Evolutionary conservation across 305 asterid genomes (phyloP), one percentile per base, ranked within the genome.

Genomic region (Fraxinus baroniana): DNA sequence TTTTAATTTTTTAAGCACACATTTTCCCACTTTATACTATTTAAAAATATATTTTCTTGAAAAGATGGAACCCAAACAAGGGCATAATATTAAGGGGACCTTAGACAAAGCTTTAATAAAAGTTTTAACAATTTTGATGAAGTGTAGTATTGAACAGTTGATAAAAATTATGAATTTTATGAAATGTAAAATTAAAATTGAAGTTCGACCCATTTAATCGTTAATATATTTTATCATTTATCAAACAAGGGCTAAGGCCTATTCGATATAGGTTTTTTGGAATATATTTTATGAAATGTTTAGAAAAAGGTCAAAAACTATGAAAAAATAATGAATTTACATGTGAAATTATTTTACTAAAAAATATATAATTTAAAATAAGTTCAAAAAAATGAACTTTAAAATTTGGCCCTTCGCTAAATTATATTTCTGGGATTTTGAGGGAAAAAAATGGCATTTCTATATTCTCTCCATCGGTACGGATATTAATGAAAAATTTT

Each of bases 401-500:
- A 55, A 52, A 55, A 52, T 17, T 52, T 3, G 18, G n/a, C 18
- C 57, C 57, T 46, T 46, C 5, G 1, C 57, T 15, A 49, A 49
- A 15, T 49, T 77, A 77, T 37, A 33, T 79, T 87, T 87, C 84
- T 81, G 86, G 86, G 87, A 64, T 83, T 88, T 87, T 86, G 76
- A 84, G 74, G 79, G 79, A 80, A 87, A 81, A 49, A 49, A 90
- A 86, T 79, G 86, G 85, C 87, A 87, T 89, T 88, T 88, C 92
- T 90, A 88, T 94, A 93, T 91, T 92, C 92, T 87, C 60, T 49
- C 60, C 60, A 15, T 90, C 87, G 80, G 90, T 88, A 87, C 84
- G 78, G 85, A 90, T 86, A 89, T 88, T 90, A 90, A 89, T 87
- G 84, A 79, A 72, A 72, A 76, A 26, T 18, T 85, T 80, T 85